Evolutionary conservation across 768 basidiomycete genomes (phyloP).

Genomic region (Termitomyces sp.): DNA sequence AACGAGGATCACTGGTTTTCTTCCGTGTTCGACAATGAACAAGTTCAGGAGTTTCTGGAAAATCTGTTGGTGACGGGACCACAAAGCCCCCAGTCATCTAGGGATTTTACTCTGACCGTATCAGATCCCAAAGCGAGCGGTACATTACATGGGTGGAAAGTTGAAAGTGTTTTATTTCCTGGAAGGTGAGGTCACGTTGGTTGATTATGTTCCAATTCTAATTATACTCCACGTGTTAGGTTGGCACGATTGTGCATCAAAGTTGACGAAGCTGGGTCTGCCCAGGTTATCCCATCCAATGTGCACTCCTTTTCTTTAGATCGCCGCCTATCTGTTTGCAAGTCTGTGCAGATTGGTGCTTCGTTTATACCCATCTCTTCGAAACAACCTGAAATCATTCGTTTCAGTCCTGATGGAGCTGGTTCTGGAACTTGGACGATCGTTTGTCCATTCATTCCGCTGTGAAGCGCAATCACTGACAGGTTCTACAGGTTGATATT

Average conservation of each 20-base stretch:
- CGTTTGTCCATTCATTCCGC: slow-evolving; percentile 1
- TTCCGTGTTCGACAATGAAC: slow-evolving; percentile 50
- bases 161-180: slow-evolving; percentile 57
- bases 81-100: slow-evolving; percentile 12
- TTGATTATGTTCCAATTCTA: neutral
- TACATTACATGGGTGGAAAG: slow-evolving; percentile 66
- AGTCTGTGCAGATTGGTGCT: slow-evolving; percentile 19
- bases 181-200: slow-evolving; percentile 50
- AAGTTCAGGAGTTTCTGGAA: slow-evolving; percentile 58
- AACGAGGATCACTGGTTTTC: slow-evolving; percentile 72
- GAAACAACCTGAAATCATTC: slow-evolving; percentile 3
- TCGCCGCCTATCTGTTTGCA: slow-evolving; percentile 17
- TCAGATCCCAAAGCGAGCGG: slow-evolving; percentile 69
- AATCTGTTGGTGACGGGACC: slow-evolving; percentile 18
- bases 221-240: slow-evolving; percentile 21
- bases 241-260: slow-evolving; percentile 37
- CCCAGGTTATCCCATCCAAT: slow-evolving; percentile 27
- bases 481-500: slow-evolving; percentile 3
- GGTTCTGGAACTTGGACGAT: slow-evolving; percentile 2
- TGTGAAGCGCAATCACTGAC: neutral
- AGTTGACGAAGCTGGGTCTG: slow-evolving; percentile 13
- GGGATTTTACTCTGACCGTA: slow-evolving; percentile 70
- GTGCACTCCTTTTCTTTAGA: slow-evolving; percentile 31
- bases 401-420: slow-evolving; percentile 13
- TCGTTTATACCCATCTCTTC: slow-evolving; percentile 13